These are phyloP conservation scores for Mycogone perniciosa DNA, from an alignment of 2,329 filamentous ascomycete species.

Conservation along the genomic window DNA sequence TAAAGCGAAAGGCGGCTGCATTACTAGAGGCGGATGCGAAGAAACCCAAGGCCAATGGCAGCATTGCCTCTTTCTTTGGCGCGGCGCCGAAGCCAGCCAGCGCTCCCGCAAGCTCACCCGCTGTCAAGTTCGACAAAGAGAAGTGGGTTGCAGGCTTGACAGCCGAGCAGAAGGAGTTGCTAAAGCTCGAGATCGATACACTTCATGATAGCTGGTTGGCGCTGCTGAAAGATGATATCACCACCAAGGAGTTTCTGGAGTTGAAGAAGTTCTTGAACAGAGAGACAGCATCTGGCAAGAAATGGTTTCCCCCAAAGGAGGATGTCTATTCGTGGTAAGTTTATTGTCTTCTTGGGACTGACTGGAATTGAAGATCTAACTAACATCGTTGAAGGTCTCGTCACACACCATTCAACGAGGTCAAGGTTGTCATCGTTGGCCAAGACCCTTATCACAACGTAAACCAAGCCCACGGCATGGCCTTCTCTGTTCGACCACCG, in stretches of 20 bases:
- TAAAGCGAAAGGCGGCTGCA: constrained; percentile 61
- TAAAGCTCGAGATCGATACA: constrained; percentile 87
- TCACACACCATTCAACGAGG: constrained; percentile 78
- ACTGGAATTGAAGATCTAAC: neutral
- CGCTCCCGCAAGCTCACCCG: constrained; percentile 26
- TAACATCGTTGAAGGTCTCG: constrained; percentile 63
- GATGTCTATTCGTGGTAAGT: constrained; percentile 92
- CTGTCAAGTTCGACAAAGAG: constrained; percentile 71
- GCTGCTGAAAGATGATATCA: constrained; percentile 79
- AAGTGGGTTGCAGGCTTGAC: constrained; percentile 81
- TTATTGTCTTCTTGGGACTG: neutral
- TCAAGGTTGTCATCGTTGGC: constrained; percentile 89
- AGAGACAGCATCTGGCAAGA: constrained; percentile 67
- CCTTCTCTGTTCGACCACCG: constrained; percentile 88
- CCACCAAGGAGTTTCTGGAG: constrained; percentile 71
- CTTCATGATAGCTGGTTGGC: constrained; percentile 88
- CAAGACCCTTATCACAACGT: constrained; percentile 96
- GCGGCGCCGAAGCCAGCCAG: constrained; percentile 49
- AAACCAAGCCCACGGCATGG: constrained; percentile 93
- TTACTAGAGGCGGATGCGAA: constrained; percentile 47
- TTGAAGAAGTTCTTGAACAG: constrained; percentile 81
- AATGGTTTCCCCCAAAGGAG: constrained; percentile 77
- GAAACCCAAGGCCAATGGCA: constrained; percentile 67
- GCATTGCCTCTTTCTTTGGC: constrained; percentile 86
- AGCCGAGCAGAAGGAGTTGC: constrained; percentile 71